Evolutionary conservation across 352 stramenopile species (phyloP).

Genomic region (Globisporangium splendens): DNA sequence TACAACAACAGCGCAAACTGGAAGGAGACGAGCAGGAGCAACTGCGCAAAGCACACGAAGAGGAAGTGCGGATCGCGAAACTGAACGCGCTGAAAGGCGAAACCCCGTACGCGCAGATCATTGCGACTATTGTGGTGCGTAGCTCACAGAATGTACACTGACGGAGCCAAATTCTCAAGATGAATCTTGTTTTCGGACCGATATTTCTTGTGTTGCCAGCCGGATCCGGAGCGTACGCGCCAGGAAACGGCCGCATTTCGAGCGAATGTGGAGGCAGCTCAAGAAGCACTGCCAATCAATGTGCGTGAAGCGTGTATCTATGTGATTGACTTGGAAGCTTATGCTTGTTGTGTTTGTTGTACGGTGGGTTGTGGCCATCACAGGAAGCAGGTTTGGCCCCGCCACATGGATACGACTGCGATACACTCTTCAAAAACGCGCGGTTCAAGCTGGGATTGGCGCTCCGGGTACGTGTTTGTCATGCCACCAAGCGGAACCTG

Average conservation of each 20-base stretch:
- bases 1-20: conserved; percentile 45
- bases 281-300: conserved; percentile 51
- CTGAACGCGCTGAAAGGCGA: conserved; percentile 62
- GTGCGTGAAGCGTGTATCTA: conserved; percentile 13
- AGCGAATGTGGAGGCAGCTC: conserved; percentile 56
- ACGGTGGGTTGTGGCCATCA: not conserved
- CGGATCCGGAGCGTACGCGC: conserved; percentile 57
- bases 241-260: conserved; percentile 70
- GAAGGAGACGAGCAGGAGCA: conserved; percentile 36
- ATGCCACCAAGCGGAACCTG: too few relatives aligned
- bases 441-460: conserved; percentile 75
- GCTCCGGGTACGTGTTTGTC: conserved; percentile 47
- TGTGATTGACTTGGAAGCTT: not conserved
- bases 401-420: conserved; percentile 68
- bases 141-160: not conserved
- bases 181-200: too few relatives aligned
- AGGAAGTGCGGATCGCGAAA: conserved; percentile 37
- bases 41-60: conserved; percentile 16
- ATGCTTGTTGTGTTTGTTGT: not conserved
- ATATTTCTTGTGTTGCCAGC: conserved; percentile 22
- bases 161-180: too few relatives aligned
- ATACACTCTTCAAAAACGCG: conserved; percentile 80
- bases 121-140: conserved; percentile 52
- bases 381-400: conserved; percentile 73
- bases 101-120: conserved; percentile 62